Percentiles rank a stretch among this genome's conserved stretches.
These are phyloP conservation scores for Magnolia officinalis DNA, from an alignment of 164 flowering plant species.

Conservation along the genomic window DNA sequence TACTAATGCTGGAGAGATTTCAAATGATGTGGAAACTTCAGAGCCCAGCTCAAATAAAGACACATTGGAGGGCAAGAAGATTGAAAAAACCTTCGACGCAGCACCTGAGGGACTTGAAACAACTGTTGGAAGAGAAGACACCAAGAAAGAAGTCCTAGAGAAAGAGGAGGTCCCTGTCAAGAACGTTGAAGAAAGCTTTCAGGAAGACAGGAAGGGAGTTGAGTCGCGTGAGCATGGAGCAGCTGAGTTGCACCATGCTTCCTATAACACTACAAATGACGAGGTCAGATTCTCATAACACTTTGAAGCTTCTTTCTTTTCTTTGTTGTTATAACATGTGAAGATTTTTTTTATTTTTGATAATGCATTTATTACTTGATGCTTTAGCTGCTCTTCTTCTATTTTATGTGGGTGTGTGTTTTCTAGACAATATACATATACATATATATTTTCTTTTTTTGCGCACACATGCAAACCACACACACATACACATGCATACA, in stretches of 20 bases:
- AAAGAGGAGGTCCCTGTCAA: background rate
- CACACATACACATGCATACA: too few species aligned
- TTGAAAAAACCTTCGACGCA: background rate
- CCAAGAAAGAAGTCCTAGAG: background rate
- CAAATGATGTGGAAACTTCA: background rate
- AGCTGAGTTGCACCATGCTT: background rate
- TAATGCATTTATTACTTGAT: background rate
- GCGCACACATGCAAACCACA: background rate
- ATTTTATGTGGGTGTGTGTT: too few species aligned
- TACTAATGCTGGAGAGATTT: background rate
- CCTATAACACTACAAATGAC: background rate
- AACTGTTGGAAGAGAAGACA: background rate
- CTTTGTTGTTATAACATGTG: background rate
- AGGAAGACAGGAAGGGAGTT: background rate
- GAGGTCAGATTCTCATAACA: background rate
- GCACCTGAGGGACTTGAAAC: constrained; percentile 6
- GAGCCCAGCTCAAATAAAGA: background rate
- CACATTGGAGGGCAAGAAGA: background rate
- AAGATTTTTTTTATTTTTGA: background rate
- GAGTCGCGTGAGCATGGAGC: background rate
- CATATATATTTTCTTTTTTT: too few species aligned
- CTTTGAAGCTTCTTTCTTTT: background rate
- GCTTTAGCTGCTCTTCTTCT: background rate
- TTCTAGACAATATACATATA: too few species aligned
- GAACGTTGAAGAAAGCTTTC: background rate